These are phyloP conservation scores for Saccharomycopsis synnaedendra DNA, from an alignment of 805 yeast species.

Conservation along the genomic window DNA sequence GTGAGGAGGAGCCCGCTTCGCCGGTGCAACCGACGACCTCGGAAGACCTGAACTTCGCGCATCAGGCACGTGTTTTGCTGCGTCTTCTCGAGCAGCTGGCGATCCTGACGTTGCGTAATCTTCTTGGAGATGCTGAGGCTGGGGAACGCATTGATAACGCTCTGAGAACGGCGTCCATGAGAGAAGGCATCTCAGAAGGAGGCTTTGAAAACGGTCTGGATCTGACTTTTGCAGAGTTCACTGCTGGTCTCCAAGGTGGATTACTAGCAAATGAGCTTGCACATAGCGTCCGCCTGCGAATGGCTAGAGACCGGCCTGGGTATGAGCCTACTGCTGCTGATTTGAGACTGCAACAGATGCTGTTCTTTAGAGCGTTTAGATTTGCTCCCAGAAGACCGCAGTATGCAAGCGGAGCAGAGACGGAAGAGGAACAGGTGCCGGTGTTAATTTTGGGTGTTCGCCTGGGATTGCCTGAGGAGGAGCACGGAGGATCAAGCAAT, in stretches of 20 bases:
- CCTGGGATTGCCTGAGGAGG: conserved; percentile 22
- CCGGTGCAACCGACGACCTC: neutral
- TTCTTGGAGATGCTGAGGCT: conserved; percentile 24
- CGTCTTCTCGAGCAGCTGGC: conserved; percentile 34
- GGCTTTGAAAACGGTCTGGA: conserved; percentile 21
- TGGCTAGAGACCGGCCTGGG: conserved; percentile 1
- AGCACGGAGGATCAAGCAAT: neutral
- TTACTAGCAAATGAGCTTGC: conserved; percentile 28
- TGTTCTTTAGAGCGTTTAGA: conserved; percentile 33
- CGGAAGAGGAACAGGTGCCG: conserved; percentile 25
- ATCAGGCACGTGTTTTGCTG: conserved; percentile 32
- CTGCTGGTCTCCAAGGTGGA: conserved; percentile 29
- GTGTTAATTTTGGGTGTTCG: conserved; percentile 39
- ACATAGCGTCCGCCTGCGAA: conserved; percentile 17
- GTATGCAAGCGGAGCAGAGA: neutral
- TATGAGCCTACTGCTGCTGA: neutral
- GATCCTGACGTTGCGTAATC: conserved; percentile 29
- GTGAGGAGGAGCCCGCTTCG: neutral
- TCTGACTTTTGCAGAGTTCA: conserved; percentile 33
- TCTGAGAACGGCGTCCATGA: conserved; percentile 12
- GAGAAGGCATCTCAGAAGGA: conserved; percentile 1
- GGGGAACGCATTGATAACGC: conserved; percentile 24
- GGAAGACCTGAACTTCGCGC: conserved; percentile 3
- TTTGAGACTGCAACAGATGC: conserved; percentile 20
- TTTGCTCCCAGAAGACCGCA: conserved; percentile 23